These are phyloP conservation scores for Ophiostoma sp. DNA, from an alignment of 2,329 filamentous ascomycete genomes.

Conservation along the genomic window DNA sequence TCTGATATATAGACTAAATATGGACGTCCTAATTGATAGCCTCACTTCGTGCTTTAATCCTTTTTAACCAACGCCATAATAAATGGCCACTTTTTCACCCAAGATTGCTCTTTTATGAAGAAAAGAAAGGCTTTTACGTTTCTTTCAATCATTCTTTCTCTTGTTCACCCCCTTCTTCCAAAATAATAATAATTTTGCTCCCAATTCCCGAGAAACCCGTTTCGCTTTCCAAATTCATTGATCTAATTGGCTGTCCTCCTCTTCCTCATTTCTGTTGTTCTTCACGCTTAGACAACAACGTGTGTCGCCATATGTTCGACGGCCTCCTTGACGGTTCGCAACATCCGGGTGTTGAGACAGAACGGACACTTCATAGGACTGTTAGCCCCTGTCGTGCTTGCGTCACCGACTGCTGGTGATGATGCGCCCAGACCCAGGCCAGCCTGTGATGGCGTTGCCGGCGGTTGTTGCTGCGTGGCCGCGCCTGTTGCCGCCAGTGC, in stretches of 20 bases:
- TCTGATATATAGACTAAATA: no score
- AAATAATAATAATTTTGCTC: not conserved
- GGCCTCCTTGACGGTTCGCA: conserved; percentile 61
- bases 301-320: conserved; percentile 64
- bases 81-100: not conserved
- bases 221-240: not conserved
- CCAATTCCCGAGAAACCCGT: not conserved
- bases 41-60: no score
- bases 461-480: conserved; percentile 41
- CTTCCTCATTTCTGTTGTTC: not conserved
- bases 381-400: conserved; percentile 47
- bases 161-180: not conserved
- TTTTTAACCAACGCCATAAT: no score
- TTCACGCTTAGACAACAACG: conserved; percentile 43
- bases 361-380: conserved; percentile 59
- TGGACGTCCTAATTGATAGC: no score
- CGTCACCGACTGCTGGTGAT: not conserved
- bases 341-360: conserved; percentile 62
- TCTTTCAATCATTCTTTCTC: not conserved
- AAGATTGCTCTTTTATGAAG: conserved; percentile 16
- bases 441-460: not conserved
- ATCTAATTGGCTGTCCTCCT: not conserved
- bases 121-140: not conserved
- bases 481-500: conserved; percentile 55
- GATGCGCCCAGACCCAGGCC: not conserved